Conservation (phyloP, 441 rosid species). For the Geranium incanum region DNA sequence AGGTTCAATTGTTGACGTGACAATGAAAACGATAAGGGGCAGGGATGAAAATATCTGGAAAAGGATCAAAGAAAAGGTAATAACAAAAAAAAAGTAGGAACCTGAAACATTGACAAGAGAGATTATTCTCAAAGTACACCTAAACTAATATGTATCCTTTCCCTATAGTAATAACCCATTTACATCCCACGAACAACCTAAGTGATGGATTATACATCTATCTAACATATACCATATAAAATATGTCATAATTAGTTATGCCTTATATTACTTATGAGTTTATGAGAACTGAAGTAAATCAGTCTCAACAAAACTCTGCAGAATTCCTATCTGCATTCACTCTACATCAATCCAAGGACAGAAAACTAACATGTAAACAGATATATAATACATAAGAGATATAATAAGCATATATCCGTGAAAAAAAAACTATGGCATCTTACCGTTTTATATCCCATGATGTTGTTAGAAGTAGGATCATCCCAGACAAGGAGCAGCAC, state of each 20-base stretch:
- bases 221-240: not conserved
- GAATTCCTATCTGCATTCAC: not conserved
- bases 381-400: not conserved
- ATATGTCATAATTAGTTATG: not conserved
- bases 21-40: not conserved
- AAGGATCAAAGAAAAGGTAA: not conserved
- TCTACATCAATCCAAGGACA: not conserved
- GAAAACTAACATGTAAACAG: not conserved
- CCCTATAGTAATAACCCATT: not conserved
- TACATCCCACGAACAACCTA: not conserved
- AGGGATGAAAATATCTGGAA: not conserved
- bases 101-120: not conserved
- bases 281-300: not conserved
- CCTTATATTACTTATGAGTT: not conserved
- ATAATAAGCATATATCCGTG: not conserved
- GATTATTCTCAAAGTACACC: not conserved
- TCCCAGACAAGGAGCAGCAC: slow-evolving; percentile 96
- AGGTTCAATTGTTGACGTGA: not conserved
- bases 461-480: slow-evolving; percentile 90
- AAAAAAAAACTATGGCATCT: slow-evolving; percentile 14
- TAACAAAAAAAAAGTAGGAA: not conserved
- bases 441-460: slow-evolving; percentile 79
- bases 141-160: not conserved
- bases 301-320: not conserved
- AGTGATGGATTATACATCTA: not conserved